These are phyloP conservation scores for Irpex rosettiformis DNA, from an alignment of 1,284 basidiomycete species.

Conservation along the genomic window DNA sequence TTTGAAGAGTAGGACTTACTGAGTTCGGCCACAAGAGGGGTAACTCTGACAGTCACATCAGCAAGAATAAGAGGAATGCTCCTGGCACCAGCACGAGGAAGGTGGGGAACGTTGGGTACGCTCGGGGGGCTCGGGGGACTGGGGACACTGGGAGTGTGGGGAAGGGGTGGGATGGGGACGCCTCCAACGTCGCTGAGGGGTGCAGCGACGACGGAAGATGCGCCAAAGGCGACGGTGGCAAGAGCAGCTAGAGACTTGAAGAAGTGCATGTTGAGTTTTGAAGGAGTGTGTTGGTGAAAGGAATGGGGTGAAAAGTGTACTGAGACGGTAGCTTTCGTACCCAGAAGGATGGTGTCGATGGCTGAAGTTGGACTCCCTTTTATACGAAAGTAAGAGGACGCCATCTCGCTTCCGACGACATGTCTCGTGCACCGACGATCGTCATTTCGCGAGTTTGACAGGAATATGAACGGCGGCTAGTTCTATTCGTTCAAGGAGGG, in stretches of 20 bases:
- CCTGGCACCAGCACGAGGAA: slow-evolving; percentile 15
- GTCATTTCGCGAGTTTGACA: background rate
- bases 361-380: background rate
- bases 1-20: slow-evolving; percentile 23
- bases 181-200: slow-evolving; percentile 4
- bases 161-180: slow-evolving; percentile 8
- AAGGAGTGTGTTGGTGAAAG: slow-evolving; percentile 4
- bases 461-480: background rate
- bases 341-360: background rate
- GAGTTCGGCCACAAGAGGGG: slow-evolving; percentile 25
- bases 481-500: background rate
- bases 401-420: background rate
- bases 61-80: slow-evolving; percentile 25
- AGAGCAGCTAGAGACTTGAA: slow-evolving; percentile 36
- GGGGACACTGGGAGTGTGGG: slow-evolving; percentile 5
- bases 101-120: slow-evolving; percentile 9
- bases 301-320: background rate
- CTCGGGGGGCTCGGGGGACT: background rate
- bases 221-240: slow-evolving; percentile 34
- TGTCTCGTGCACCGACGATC: background rate
- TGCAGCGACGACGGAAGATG: slow-evolving; percentile 21
- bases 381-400: background rate
- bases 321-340: background rate
- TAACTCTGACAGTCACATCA: slow-evolving; percentile 21
- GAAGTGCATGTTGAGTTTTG: slow-evolving; percentile 43